phyloP scores from a whole-genome alignment of 805 yeast species.

The Candida michaelii region DNA sequence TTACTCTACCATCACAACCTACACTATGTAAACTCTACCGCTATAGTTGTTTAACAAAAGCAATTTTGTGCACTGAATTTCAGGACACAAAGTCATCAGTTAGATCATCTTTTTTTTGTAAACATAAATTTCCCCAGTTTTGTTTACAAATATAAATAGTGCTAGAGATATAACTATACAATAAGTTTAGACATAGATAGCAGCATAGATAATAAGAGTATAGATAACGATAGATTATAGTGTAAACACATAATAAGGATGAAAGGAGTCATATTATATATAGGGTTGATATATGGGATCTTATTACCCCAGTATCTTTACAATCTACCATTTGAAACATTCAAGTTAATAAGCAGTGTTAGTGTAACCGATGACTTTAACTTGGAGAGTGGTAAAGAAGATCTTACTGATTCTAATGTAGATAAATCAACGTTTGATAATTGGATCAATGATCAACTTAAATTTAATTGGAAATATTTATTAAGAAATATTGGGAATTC shows the following conservation, averaged over 20 bases:
- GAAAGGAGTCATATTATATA: neutral
- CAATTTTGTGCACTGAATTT: conserved; percentile 6
- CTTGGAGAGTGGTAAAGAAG: too few species aligned
- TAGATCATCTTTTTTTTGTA: conserved; percentile 8
- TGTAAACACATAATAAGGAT: neutral
- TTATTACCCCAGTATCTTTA: conserved; percentile 8
- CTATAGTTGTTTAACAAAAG: too few species aligned
- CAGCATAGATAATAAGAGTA: neutral
- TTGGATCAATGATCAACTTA: conserved; percentile 50
- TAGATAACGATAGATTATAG: too few species aligned
- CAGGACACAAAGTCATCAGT: conserved; percentile 6
- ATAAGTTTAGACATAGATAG: neutral
- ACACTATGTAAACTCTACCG: too few species aligned
- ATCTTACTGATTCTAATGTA: conserved; percentile 18
- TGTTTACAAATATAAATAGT: conserved; percentile 4
- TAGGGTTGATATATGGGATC: neutral
- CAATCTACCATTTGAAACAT: conserved; percentile 1
- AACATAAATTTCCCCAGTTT: conserved; percentile 3
- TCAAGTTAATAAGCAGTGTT: neutral
- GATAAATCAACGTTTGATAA: conserved; percentile 46
- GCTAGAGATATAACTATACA: neutral
- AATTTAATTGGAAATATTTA: conserved; percentile 15
- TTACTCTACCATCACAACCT: too few species aligned
- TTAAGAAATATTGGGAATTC: conserved; percentile 17
- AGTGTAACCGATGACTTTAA: too few species aligned